Conservation (phyloP, 2,329 filamentous ascomycete species). For the Exophiala viscosa region DNA sequence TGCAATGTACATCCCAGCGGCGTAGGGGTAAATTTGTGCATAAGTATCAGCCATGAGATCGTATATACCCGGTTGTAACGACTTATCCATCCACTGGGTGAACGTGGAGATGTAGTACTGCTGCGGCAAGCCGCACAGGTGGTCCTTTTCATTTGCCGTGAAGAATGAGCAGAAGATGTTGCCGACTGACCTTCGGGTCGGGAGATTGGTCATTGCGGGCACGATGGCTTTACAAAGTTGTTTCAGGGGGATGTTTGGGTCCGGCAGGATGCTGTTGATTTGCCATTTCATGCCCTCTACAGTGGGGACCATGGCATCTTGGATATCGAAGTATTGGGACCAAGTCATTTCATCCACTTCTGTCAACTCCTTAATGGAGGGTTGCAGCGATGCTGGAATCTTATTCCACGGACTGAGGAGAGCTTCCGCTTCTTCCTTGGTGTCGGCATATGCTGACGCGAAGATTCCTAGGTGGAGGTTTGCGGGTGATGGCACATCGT, state of each 20-base stretch:
- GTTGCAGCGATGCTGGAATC: no score
- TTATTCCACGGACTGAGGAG: no score
- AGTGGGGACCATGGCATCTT: neutral
- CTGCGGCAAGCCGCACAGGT: neutral
- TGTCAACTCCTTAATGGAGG: neutral
- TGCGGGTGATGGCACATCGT: neutral
- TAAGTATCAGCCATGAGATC: neutral
- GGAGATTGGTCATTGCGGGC: slow-evolving; percentile 1
- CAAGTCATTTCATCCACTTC: neutral
- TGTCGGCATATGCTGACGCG: neutral
- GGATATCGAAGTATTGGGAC: slow-evolving; percentile 1
- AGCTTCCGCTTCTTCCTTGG: neutral
- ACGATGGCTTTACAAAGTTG: neutral
- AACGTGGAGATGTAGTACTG: slow-evolving; percentile 3
- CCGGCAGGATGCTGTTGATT: neutral
- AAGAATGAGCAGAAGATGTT: neutral
- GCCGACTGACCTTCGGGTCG: slow-evolving; percentile 1
- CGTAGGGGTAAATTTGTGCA: neutral
- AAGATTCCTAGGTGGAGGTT: neutral
- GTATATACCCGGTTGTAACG: neutral
- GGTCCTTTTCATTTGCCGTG: neutral
- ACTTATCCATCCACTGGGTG: neutral
- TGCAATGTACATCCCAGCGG: slow-evolving; percentile 3
- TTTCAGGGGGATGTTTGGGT: neutral
- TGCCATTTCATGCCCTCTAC: neutral